These are phyloP conservation scores for Candida suzukii DNA, from an alignment of 805 yeast species.

Conservation along the genomic window DNA sequence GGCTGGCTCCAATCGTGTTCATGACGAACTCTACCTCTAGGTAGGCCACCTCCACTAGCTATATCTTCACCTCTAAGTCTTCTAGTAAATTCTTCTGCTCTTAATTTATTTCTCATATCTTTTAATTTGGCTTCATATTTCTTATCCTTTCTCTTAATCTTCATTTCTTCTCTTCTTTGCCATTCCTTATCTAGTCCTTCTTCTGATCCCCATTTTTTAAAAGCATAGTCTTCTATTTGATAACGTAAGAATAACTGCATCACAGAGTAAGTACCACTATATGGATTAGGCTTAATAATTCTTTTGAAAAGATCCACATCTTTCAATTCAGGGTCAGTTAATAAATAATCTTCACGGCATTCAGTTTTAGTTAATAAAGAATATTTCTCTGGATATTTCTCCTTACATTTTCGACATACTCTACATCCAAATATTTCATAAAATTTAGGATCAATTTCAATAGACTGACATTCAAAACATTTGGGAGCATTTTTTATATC, in stretches of 20 bases:
- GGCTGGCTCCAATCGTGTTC: conserved; percentile 70
- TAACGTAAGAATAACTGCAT: conserved; percentile 89
- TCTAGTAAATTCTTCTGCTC: conserved; percentile 86
- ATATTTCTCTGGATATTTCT: conserved; percentile 76
- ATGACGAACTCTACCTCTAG: conserved; percentile 48
- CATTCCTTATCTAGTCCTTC: conserved; percentile 91
- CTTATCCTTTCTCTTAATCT: conserved; percentile 67
- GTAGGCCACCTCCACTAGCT: conserved; percentile 1
- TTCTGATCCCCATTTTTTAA: conserved; percentile 86
- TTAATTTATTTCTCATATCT: conserved; percentile 85
- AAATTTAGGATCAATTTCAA: conserved; percentile 73
- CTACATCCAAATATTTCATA: conserved; percentile 61
- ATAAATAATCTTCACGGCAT: conserved; percentile 82
- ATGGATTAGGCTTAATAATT: conserved; percentile 90
- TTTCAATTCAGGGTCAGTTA: conserved; percentile 87
- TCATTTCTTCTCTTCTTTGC: conserved; percentile 70
- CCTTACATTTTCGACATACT: conserved; percentile 77
- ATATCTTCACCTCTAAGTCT: conserved; percentile 50
- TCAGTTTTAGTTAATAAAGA: conserved; percentile 91
- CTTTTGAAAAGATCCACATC: conserved; percentile 65
- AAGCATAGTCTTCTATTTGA: conserved; percentile 91
- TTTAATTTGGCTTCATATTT: conserved; percentile 69
- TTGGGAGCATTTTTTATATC: conserved; percentile 70
- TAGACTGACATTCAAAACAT: conserved; percentile 76
- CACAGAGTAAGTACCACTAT: conserved; percentile 76